Conservation (phyloP, 768 basidiomycete genomes). For the Pleurotus djamor region DNA sequence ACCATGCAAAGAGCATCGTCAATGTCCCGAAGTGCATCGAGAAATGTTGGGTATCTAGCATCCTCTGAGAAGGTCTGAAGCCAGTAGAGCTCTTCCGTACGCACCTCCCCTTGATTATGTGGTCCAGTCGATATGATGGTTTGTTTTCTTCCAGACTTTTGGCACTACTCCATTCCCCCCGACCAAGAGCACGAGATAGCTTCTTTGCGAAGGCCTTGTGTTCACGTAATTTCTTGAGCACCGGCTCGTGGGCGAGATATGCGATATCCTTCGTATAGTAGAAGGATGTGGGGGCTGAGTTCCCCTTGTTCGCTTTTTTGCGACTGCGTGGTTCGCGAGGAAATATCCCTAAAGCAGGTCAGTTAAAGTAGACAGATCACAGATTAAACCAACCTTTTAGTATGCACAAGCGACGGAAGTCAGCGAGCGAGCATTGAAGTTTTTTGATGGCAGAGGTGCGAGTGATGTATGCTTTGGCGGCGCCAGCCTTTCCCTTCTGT, state of each 20-base stretch:
- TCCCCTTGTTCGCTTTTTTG: conserved; percentile 97
- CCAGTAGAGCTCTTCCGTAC: conserved; percentile 17
- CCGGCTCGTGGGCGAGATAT: conserved; percentile 95
- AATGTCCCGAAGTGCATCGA: conserved; percentile 93
- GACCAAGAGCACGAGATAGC: conserved; percentile 86
- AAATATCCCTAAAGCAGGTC: conserved; percentile 72
- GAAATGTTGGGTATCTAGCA: conserved; percentile 91
- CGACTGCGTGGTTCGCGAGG: conserved; percentile 91
- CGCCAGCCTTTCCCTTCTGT: conserved; percentile 87
- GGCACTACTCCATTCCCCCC: conserved; percentile 93
- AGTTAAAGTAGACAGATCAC: conserved; percentile 9
- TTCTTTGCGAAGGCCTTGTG: conserved; percentile 99
- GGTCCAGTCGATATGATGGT: conserved; percentile 89
- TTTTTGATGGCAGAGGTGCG: conserved; percentile 91
- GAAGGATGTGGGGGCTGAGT: conserved; percentile 94
- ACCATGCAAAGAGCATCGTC: conserved; percentile 97
- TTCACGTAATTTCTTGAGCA: conserved; percentile 89
- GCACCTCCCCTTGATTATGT: conserved; percentile 96
- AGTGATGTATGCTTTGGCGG: conserved; percentile 89
- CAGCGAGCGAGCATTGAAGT: conserved; percentile 93
- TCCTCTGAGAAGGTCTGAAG: not conserved
- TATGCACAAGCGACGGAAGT: conserved; percentile 96
- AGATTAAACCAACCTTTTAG: conserved; percentile 72
- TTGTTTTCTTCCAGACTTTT: conserved; percentile 93
- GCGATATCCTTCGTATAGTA: conserved; percentile 99